A percentile compares a stretch with the other conserved stretches of the same genome.
phyloP scores from a whole-genome alignment of 352 stramenopile species.

The Phytophthora sp. region DNA sequence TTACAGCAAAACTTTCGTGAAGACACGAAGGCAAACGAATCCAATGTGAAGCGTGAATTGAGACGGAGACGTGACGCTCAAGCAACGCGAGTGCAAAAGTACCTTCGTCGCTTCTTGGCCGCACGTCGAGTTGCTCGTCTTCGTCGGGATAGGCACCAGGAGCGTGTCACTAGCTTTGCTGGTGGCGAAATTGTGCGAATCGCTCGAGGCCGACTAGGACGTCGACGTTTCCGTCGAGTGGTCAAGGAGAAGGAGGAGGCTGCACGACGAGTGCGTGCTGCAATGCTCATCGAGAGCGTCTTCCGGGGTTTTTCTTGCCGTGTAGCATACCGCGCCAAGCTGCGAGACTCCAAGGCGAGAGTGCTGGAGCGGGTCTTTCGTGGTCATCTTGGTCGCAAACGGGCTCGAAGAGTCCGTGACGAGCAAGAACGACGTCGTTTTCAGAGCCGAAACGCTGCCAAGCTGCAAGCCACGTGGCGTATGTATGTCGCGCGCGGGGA shows the following conservation, averaged over 20 bases:
- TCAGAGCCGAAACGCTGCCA: slow-evolving; percentile 68
- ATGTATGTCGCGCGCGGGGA: slow-evolving; percentile 82
- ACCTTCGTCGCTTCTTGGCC: slow-evolving; percentile 63
- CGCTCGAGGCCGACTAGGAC: slow-evolving; percentile 62
- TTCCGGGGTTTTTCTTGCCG: slow-evolving; percentile 73
- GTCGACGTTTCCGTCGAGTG: slow-evolving; percentile 49
- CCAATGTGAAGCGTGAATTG: slow-evolving; percentile 49
- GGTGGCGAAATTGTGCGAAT: slow-evolving; percentile 72
- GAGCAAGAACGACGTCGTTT: slow-evolving; percentile 46
- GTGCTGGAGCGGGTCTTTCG: slow-evolving; percentile 79
- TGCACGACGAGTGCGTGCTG: slow-evolving; percentile 32
- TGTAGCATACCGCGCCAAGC: slow-evolving; percentile 45
- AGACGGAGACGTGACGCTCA: slow-evolving; percentile 52
- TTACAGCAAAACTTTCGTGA: slow-evolving; percentile 54
- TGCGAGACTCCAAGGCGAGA: slow-evolving; percentile 50
- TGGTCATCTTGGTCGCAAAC: slow-evolving; percentile 58
- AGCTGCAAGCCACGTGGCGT: slow-evolving; percentile 88
- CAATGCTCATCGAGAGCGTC: slow-evolving; percentile 67
- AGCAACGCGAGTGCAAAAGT: slow-evolving; percentile 60
- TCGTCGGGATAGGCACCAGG: slow-evolving; percentile 45
- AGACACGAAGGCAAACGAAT: slow-evolving; percentile 59
- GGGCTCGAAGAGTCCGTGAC: slow-evolving; percentile 48
- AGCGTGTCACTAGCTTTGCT: slow-evolving; percentile 54
- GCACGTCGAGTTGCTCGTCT: slow-evolving; percentile 37
- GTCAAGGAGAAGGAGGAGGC: slow-evolving; percentile 26